Percentiles rank a stretch among this genome's conserved stretches.
These are phyloP conservation scores for Arxiozyma telluris DNA, from an alignment of 1,139 yeast species.

Conservation along the genomic window DNA sequence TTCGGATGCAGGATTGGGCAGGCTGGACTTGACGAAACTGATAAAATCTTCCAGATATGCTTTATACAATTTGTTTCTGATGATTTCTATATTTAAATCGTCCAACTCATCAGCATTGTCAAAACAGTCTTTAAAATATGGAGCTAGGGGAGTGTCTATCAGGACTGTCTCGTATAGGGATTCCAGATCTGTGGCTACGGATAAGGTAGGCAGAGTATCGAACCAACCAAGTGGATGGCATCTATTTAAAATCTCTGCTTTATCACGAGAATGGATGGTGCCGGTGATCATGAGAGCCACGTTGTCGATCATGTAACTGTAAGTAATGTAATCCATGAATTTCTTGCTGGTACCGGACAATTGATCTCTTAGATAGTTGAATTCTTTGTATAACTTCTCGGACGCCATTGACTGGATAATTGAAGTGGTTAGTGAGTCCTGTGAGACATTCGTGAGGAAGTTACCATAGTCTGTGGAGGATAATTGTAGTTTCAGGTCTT, in stretches of 20 bases:
- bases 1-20: constrained; percentile 71
- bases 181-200: constrained; percentile 90
- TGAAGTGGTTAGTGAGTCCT: constrained; percentile 68
- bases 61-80: constrained; percentile 83
- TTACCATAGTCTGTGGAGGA: constrained; percentile 95
- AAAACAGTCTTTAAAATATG: constrained; percentile 85
- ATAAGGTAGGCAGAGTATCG: constrained; percentile 89
- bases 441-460: constrained; percentile 72
- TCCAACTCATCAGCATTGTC: constrained; percentile 84
- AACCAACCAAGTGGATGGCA: constrained; percentile 98
- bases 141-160: constrained; percentile 95
- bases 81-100: constrained; percentile 89
- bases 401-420: constrained; percentile 73
- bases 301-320: constrained; percentile 97
- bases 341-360: constrained; percentile 70
- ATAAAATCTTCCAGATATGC: constrained; percentile 88
- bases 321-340: constrained; percentile 84
- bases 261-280: constrained; percentile 89
- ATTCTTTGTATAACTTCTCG: constrained; percentile 69
- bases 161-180: constrained; percentile 88
- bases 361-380: constrained; percentile 75
- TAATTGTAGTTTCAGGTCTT: constrained; percentile 85
- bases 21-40: constrained; percentile 48
- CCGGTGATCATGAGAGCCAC: constrained; percentile 95
- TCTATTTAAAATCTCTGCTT: constrained; percentile 73